Percentiles rank a stretch among this genome's conserved stretches.
Evolutionary conservation across 306 rosid species (phyloP).

Genomic region (Rosa chinensis): DNA sequence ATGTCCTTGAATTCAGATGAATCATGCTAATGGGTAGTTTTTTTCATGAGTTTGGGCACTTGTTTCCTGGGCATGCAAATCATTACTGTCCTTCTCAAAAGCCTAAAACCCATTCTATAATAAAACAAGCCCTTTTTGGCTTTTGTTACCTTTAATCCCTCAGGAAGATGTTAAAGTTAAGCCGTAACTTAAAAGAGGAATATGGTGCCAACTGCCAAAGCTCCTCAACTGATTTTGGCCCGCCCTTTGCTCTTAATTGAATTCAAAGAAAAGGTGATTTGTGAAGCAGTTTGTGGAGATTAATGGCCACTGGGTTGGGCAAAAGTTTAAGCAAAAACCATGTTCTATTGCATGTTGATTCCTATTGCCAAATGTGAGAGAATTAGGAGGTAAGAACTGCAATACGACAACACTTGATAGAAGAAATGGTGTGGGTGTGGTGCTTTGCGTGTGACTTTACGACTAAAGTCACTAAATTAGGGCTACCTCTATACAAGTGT

Average conservation of each 20-base stretch:
- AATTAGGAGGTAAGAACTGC: not conserved
- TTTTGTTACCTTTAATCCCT: constrained; percentile 32
- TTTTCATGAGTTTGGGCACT: constrained; percentile 32
- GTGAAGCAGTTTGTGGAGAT: not conserved
- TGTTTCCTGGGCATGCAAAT: constrained; percentile 34
- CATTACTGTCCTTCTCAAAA: constrained; percentile 52
- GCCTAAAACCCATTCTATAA: constrained; percentile 43
- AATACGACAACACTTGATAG: not conserved
- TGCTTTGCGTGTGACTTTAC: not conserved
- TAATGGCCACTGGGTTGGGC: not conserved
- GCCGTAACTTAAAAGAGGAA: constrained; percentile 33
- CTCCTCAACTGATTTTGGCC: constrained; percentile 17
- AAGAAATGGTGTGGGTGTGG: not conserved
- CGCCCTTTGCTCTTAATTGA: constrained; percentile 24
- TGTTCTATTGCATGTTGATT: constrained; percentile 7
- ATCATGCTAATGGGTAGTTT: constrained; percentile 33
- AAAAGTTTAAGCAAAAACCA: constrained; percentile 12
- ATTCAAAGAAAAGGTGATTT: constrained; percentile 16
- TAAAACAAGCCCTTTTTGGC: constrained; percentile 33
- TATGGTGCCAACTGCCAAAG: constrained; percentile 27
- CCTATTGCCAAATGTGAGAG: not conserved
- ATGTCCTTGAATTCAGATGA: constrained; percentile 33
- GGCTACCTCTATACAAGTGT: not conserved
- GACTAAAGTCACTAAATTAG: no score
- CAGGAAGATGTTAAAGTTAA: constrained; percentile 44